Evolutionary conservation across 495 filamentous ascomycete species (phyloP).

Genomic region (Neurospora sp.): DNA sequence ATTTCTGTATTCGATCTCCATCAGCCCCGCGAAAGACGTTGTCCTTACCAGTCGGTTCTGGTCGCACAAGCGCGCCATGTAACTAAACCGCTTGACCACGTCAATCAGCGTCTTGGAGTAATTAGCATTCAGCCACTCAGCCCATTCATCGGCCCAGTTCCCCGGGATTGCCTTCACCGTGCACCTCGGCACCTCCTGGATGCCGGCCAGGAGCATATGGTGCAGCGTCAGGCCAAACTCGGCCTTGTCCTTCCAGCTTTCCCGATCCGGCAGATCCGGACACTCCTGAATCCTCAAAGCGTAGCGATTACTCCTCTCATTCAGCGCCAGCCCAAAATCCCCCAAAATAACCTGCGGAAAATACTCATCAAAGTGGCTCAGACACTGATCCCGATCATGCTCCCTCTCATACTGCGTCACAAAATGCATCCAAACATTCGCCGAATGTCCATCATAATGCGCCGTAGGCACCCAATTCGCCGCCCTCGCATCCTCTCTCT

Average conservation of each 20-base stretch:
- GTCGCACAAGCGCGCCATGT: background rate
- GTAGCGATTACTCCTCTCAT: background rate
- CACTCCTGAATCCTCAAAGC: rapidly evolving
- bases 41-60: background rate
- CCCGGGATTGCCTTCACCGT: background rate
- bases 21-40: background rate
- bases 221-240: background rate
- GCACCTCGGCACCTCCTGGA: background rate
- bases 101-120: background rate
- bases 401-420: conserved; percentile 5
- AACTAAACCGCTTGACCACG: background rate
- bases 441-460: conserved; percentile 1
- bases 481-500: background rate
- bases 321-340: background rate
- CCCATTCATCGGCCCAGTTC: background rate
- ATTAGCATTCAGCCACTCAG: background rate
- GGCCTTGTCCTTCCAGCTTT: conserved; percentile 5
- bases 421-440: conserved; percentile 9
- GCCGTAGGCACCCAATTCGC: background rate
- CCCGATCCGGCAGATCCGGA: background rate
- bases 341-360: conserved; percentile 5
- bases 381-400: background rate
- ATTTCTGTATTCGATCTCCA: background rate
- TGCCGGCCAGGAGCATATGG: background rate
- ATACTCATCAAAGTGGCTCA: background rate